phyloP scores from a whole-genome alignment of 108 stramenopile genomes.

The Nitzschia sp. region DNA sequence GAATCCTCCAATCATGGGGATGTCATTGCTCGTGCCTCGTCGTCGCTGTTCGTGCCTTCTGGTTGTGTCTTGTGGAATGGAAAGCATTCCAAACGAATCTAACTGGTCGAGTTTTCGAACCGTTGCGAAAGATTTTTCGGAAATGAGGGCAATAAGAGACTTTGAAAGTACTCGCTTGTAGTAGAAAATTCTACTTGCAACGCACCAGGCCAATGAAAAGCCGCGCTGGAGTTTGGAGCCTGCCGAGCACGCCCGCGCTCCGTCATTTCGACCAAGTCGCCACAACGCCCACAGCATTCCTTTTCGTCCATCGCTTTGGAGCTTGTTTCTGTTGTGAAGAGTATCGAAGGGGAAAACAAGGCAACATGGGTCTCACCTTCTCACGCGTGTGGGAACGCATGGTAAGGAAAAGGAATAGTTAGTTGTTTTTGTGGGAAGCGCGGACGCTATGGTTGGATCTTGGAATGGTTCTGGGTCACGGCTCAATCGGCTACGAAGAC shows the following conservation, averaged over 20 bases:
- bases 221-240: not conserved
- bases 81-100: too few species aligned
- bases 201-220: constrained; percentile 15
- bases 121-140: constrained; percentile 14
- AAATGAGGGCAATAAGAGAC: not conserved
- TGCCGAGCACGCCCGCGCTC: constrained; percentile 12
- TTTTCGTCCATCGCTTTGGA: constrained; percentile 11
- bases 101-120: constrained; percentile 7
- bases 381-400: constrained; percentile 87
- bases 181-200: not conserved
- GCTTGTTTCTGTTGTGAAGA: constrained; percentile 5
- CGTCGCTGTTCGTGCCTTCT: too few species aligned
- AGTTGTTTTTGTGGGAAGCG: constrained; percentile 6
- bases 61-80: too few species aligned
- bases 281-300: constrained; percentile 6
- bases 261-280: constrained; percentile 2
- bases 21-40: too few species aligned
- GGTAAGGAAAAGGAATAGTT: constrained; percentile 48
- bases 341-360: constrained; percentile 19
- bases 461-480: constrained; percentile 17
- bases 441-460: constrained; percentile 14
- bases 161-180: constrained; percentile 6
- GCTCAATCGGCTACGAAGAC: constrained; percentile 10
- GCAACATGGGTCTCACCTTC: constrained; percentile 88
- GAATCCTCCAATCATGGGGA: too few species aligned